Percentiles rank a stretch among this genome's conserved stretches.
Evolutionary conservation across 768 basidiomycete genomes (phyloP).

Genomic region (Melanogaster broomeanus): DNA sequence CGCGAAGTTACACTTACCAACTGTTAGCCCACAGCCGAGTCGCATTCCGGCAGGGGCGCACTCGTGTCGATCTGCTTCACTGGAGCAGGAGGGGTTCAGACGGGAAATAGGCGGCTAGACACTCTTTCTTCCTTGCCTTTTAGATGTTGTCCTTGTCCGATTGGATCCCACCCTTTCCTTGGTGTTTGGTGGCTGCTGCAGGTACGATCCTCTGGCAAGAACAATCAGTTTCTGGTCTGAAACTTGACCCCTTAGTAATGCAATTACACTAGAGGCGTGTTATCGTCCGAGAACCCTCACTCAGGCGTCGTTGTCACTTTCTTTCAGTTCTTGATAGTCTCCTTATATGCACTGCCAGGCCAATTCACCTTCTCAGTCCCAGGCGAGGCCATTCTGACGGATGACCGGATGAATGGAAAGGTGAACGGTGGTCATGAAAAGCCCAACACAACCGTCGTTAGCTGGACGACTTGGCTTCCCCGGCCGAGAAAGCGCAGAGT

Average conservation of each 20-base stretch:
- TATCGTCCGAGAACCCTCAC: slow-evolving; percentile 62
- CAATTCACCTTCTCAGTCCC: slow-evolving; percentile 43
- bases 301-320: slow-evolving; percentile 86
- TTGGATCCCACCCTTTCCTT: slow-evolving; percentile 71
- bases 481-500: slow-evolving; percentile 63
- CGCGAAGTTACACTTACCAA: too few species aligned
- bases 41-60: slow-evolving; percentile 13
- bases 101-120: neutral
- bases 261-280: slow-evolving; percentile 73
- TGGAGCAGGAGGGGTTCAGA: neutral
- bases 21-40: too few species aligned
- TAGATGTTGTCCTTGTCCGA: slow-evolving; percentile 23
- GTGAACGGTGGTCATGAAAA: neutral
- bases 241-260: slow-evolving; percentile 53
- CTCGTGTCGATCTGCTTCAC: neutral
- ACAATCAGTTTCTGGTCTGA: neutral
- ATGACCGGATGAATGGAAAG: neutral
- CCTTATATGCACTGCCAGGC: slow-evolving; percentile 68
- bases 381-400: neutral
- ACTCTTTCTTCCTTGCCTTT: neutral
- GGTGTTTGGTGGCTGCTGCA: slow-evolving; percentile 92
- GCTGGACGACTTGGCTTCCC: slow-evolving; percentile 32
- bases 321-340: slow-evolving; percentile 79
- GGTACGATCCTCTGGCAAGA: slow-evolving; percentile 37
- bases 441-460: neutral